Conservation (phyloP, 2,329 filamentous ascomycete genomes). For the Penicillium sp. region DNA sequence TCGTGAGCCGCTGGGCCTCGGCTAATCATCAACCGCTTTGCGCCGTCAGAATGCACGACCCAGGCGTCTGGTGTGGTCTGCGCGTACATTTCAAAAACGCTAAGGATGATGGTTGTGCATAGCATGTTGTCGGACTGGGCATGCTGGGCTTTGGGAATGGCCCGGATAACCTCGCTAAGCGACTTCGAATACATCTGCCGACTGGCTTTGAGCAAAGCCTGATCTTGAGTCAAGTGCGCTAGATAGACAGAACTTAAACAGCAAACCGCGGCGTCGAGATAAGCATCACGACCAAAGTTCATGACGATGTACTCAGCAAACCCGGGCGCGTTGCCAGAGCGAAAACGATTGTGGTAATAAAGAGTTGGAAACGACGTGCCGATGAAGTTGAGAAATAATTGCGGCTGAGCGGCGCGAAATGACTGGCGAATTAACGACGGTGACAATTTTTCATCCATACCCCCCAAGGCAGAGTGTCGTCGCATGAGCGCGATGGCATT, state of each 20-base stretch:
- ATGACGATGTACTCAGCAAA: conserved; percentile 26
- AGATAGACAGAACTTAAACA: conserved; percentile 30
- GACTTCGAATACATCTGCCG: conserved; percentile 35
- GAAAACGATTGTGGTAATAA: conserved; percentile 31
- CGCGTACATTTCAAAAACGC: conserved; percentile 43
- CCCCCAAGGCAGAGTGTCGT: conserved; percentile 16
- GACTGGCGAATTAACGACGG: conserved; percentile 25
- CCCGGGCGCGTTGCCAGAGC: conserved; percentile 21
- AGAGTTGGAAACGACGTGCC: conserved; percentile 29
- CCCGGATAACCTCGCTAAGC: conserved; percentile 31
- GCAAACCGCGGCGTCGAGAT: conserved; percentile 28
- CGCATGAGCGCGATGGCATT: conserved; percentile 30
- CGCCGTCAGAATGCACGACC: conserved; percentile 40
- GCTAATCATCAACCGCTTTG: conserved; percentile 36
- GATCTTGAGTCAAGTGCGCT: conserved; percentile 27
- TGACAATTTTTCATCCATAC: conserved; percentile 23
- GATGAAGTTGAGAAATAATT: conserved; percentile 28
- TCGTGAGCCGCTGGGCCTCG: conserved; percentile 33
- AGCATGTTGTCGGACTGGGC: conserved; percentile 36
- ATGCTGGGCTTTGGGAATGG: conserved; percentile 26
- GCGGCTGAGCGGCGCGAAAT: conserved; percentile 22
- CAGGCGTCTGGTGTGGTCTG: conserved; percentile 38
- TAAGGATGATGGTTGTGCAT: conserved; percentile 39
- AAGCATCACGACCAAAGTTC: conserved; percentile 25
- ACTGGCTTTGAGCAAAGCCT: conserved; percentile 22